Evolutionary conservation across 2,329 filamentous ascomycete genomes (phyloP).

Genomic region (Pseudophaeomoniella oleicola): DNA sequence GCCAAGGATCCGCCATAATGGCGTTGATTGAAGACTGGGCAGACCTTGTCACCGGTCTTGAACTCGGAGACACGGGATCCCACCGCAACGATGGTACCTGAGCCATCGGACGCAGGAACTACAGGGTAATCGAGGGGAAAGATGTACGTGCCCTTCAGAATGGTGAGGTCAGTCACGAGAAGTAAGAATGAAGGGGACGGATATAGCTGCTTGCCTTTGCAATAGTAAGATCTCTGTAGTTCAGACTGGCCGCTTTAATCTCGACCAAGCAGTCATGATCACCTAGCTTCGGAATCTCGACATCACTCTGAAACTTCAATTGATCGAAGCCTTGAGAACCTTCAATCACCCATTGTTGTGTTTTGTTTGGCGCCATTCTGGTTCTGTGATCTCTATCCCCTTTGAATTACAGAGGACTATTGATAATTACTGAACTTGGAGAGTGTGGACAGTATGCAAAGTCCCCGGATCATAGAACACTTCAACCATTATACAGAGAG

Average conservation of each 20-base stretch:
- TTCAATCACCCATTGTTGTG: conserved; percentile 3
- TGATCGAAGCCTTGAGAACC: conserved; percentile 41
- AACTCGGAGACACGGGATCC: conserved; percentile 42
- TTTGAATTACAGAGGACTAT: neutral
- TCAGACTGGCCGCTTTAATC: conserved; percentile 34
- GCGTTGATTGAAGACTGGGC: conserved; percentile 42
- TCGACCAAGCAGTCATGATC: conserved; percentile 61
- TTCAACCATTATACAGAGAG: too few species aligned
- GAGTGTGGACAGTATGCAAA: too few species aligned
- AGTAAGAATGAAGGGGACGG: neutral
- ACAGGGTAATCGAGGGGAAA: conserved; percentile 29
- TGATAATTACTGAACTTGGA: too few species aligned
- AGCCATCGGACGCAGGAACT: conserved; percentile 25
- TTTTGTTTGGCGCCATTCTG: conserved; percentile 2
- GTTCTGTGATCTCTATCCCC: neutral
- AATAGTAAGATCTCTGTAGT: conserved; percentile 35
- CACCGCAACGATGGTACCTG: conserved; percentile 33
- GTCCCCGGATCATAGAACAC: too few species aligned
- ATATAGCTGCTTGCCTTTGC: conserved; percentile 35
- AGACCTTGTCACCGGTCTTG: conserved; percentile 43
- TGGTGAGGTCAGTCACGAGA: neutral
- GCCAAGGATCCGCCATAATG: conserved; percentile 37
- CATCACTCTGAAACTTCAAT: conserved; percentile 40
- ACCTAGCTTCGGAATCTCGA: conserved; percentile 43
- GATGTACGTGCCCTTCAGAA: conserved; percentile 28